Evolutionary conservation across 2,329 filamentous ascomycete genomes (phyloP).

Genomic region (Fusarium proliferatum): DNA sequence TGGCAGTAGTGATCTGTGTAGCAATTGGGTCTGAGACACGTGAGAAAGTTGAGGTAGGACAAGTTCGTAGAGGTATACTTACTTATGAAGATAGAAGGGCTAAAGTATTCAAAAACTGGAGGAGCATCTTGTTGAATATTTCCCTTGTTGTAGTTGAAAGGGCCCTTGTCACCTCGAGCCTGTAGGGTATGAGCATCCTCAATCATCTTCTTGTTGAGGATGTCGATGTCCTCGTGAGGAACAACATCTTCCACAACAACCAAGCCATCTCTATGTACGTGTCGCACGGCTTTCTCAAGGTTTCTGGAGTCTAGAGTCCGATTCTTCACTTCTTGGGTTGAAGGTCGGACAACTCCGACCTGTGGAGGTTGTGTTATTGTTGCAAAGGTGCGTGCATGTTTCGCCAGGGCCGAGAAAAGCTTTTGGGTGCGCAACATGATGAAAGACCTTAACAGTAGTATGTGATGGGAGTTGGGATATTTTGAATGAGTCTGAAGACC

Average conservation of each 20-base stretch:
- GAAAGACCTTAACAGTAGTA: neutral
- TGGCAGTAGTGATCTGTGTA: conserved; percentile 64
- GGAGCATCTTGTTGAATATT: conserved; percentile 72
- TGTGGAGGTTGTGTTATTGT: conserved; percentile 1
- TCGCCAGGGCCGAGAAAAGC: conserved; percentile 6
- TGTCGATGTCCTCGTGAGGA: conserved; percentile 62
- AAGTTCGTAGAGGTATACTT: conserved; percentile 12
- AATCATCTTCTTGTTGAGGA: conserved; percentile 69
- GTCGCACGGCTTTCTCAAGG: conserved; percentile 65
- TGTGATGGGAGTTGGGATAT: rapidly evolving
- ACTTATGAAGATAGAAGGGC: conserved; percentile 65
- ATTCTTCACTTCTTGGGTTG: conserved; percentile 54
- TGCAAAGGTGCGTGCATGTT: conserved; percentile 17
- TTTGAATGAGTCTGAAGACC: neutral
- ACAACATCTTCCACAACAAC: conserved; percentile 67
- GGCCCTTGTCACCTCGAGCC: conserved; percentile 62
- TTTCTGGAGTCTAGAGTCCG: conserved; percentile 58
- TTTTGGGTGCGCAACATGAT: conserved; percentile 25
- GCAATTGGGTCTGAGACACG: conserved; percentile 61
- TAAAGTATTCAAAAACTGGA: conserved; percentile 60
- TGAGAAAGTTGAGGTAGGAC: neutral
- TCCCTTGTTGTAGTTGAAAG: conserved; percentile 72
- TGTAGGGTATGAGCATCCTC: conserved; percentile 65
- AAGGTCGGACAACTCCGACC: conserved; percentile 48
- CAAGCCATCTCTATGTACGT: conserved; percentile 64